These are phyloP conservation scores for Pseudogymnoascus sp. DNA, from an alignment of 2,329 filamentous ascomycete genomes.

Conservation along the genomic window DNA sequence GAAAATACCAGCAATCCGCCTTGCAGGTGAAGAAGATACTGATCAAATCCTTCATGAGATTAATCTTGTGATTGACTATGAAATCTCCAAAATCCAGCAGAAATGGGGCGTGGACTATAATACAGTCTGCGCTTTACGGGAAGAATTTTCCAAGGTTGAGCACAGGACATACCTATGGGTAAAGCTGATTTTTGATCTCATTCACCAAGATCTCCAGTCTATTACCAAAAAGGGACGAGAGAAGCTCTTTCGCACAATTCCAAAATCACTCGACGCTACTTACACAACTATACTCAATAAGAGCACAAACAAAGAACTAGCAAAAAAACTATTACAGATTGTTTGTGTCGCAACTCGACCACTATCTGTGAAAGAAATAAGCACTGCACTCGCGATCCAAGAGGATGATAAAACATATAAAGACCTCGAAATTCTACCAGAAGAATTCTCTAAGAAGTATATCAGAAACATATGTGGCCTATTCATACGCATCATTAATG, in stretches of 20 bases:
- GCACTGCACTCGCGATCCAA: constrained; percentile 19
- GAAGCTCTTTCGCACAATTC: constrained; percentile 13
- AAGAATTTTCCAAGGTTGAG: background rate
- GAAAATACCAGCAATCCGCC: constrained; percentile 25
- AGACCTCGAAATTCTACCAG: constrained; percentile 14
- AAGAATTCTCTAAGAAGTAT: constrained; percentile 13
- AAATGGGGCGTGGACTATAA: background rate
- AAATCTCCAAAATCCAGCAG: constrained; percentile 19
- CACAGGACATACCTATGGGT: constrained; percentile 18
- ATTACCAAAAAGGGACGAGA: constrained; percentile 19
- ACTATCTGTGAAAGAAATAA: constrained; percentile 28
- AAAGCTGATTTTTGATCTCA: constrained; percentile 16
- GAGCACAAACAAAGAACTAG: constrained; percentile 20
- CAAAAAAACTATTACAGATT: constrained; percentile 29
- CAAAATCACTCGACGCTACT: constrained; percentile 25
- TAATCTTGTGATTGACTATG: constrained; percentile 29
- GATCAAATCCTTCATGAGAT: constrained; percentile 30
- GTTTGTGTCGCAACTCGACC: constrained; percentile 29
- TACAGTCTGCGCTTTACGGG: background rate
- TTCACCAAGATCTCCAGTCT: constrained; percentile 13
- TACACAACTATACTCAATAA: constrained; percentile 31
- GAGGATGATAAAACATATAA: constrained; percentile 8
- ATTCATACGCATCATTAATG: constrained; percentile 29
- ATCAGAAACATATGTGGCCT: constrained; percentile 29
- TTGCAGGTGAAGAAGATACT: constrained; percentile 31